Evolutionary conservation across 2,329 filamentous ascomycete species (phyloP).

Genomic region (Tolypocladium endophyticum): DNA sequence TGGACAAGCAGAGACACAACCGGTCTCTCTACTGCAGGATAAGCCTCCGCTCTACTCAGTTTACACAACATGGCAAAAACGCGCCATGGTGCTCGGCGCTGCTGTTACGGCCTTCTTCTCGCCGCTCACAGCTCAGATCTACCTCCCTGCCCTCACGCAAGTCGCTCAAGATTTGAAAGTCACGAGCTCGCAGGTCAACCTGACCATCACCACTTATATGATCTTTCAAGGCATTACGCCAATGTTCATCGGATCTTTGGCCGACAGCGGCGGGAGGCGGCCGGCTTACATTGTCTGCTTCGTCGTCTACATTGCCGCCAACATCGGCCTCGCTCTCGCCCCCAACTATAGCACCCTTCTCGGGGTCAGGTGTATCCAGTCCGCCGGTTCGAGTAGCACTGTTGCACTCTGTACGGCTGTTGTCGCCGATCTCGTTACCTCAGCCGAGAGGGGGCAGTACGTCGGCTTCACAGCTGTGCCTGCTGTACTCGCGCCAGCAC

Average conservation of each 20-base stretch:
- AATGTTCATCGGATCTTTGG: constrained; percentile 43
- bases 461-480: constrained; percentile 42
- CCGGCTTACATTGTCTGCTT: constrained; percentile 45
- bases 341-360: constrained; percentile 39
- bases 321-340: constrained; percentile 41
- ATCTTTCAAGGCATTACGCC: constrained; percentile 51
- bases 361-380: constrained; percentile 45
- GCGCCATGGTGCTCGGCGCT: constrained; percentile 27
- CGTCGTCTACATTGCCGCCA: constrained; percentile 39
- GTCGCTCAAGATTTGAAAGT: constrained; percentile 38
- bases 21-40: neutral
- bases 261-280: constrained; percentile 42
- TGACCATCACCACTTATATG: constrained; percentile 46
- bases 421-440: constrained; percentile 52
- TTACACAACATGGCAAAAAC: constrained; percentile 28
- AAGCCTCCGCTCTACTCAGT: constrained; percentile 21
- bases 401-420: constrained; percentile 48
- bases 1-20: constrained; percentile 8
- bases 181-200: constrained; percentile 29
- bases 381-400: constrained; percentile 46
- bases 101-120: constrained; percentile 32
- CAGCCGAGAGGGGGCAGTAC: constrained; percentile 50
- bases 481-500: constrained; percentile 34
- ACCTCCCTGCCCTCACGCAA: constrained; percentile 40
- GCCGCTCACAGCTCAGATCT: constrained; percentile 38